Conservation (phyloP, 2,329 filamentous ascomycete species). For the Podosphaera xanthii region DNA sequence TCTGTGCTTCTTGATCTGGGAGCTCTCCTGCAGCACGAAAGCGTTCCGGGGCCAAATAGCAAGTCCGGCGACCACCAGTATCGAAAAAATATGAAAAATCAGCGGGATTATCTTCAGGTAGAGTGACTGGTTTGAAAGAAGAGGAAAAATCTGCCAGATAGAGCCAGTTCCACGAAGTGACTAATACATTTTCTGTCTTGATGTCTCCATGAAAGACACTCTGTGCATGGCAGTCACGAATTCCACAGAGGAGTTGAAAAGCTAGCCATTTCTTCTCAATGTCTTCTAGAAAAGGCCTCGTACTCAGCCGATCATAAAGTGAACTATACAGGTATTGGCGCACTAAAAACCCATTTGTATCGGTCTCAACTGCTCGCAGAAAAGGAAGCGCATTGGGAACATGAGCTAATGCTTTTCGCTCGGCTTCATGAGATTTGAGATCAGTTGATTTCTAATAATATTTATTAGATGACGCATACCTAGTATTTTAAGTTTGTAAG, state of each 20-base stretch:
- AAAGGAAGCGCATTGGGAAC: slow-evolving; percentile 83
- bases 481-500: slow-evolving; percentile 55
- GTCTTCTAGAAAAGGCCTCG: slow-evolving; percentile 83
- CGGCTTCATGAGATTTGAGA: slow-evolving; percentile 28
- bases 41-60: slow-evolving; percentile 83
- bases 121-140: slow-evolving; percentile 76
- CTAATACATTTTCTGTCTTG: slow-evolving; percentile 90
- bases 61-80: slow-evolving; percentile 71
- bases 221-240: slow-evolving; percentile 74
- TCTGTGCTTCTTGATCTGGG: slow-evolving; percentile 35
- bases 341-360: slow-evolving; percentile 76
- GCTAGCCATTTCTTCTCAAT: slow-evolving; percentile 98
- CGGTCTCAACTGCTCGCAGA: slow-evolving; percentile 76
- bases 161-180: slow-evolving; percentile 98
- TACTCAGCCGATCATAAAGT: slow-evolving; percentile 89
- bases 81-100: slow-evolving; percentile 98
- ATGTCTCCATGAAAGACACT: slow-evolving; percentile 95
- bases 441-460: neutral
- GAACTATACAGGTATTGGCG: slow-evolving; percentile 93
- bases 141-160: slow-evolving; percentile 96
- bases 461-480: slow-evolving; percentile 26
- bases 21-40: slow-evolving; percentile 54
- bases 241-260: slow-evolving; percentile 77
- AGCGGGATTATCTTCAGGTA: slow-evolving; percentile 89
- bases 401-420: slow-evolving; percentile 55